Base-by-base conservation (phyloP, 2,329 filamentous ascomycete genomes). In the Zymoseptoria crescenta region DNA sequence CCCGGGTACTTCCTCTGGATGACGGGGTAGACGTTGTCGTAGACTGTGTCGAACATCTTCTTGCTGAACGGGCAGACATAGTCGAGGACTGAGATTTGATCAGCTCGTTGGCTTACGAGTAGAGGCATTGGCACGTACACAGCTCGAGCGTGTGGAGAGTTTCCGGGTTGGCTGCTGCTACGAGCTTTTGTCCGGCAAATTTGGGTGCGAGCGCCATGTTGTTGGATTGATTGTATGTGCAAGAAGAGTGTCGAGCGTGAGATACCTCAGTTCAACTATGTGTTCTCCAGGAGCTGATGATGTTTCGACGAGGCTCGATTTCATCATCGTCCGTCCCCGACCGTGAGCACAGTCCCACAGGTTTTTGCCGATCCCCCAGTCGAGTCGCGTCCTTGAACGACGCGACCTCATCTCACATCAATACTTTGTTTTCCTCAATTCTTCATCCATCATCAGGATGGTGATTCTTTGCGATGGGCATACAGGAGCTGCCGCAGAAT, bases 11-110 rank as follows among this genome's bases (percentile, higher is more conserved):
- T 85, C 54, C 79, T 68, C 62, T 81, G 79, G 66, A 96, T 80
- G 53, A 83, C 73, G 0, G 89, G 87, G 60, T 83, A 78, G 59
- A 96, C 83, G 29, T 79, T 75, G 59, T 74, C 77, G 75, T 87
- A 86, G 67, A 96, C 76, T 1, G 88, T 93, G 63, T 86, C 83
- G 83, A 94, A 96, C 68, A 91, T 76, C 69, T 87, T 88, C 60
- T 81, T 82, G 41, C 81, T 85, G 78, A 83, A 88, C 49, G 91
- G 91, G 74, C 92, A 96, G 70, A 91, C 88, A 78, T 96, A 96
- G 80, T 96, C 92, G 66, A 96, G 85, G 75, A 89, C 81, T 84
- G 49, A 20, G 8, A 1, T n/a, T 49, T 54, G 19, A 16, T 30
- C 58, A 24, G 29, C 27, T 52, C 50, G 24, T 7, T 49, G 35